Base-by-base conservation (phyloP, 495 filamentous ascomycete species). In the Neurospora sp. region DNA sequence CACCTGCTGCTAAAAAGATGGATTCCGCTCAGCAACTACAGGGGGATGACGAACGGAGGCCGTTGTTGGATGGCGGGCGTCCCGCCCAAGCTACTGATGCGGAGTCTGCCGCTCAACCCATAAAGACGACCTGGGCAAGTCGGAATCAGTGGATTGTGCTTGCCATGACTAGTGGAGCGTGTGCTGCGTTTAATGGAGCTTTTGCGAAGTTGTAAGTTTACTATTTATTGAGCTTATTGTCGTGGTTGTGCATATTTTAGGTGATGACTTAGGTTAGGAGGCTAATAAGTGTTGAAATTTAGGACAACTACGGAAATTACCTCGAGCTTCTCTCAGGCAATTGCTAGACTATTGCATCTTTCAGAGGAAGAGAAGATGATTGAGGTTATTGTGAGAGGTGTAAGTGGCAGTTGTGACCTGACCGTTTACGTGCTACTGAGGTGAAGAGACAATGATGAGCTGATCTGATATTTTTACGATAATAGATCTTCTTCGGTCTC, bases 161-260 rank as follows among this genome's bases (percentile, higher is more conserved):
- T 68, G 94, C 96, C 37, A 76, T 96, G 42, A 89, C 92, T 45
- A 96, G 92, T 80, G 96, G 96, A 42, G 89, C 91, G 9, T 98
- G 94, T 81, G 96, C 96, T 16, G 93, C 94, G 42, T 89, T 96
- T 76, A 99, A 99, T 77, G 95, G 96, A 40, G 91, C 97, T 35
- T 99, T 98, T 83, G 96, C 96, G 1, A 99, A 98, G 81, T 84
- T 99, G 93, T 96, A 86, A 77, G 88, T 84, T 14, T 9, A 45
- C 38, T 16, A 37, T 38, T 40, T 3, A 6, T 3, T 48, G 48
- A 3, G 1, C 9, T 40, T 12, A 40, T 40, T 9, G 42, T 6
- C 9, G 22, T 9, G 22, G 16, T 31, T 65, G 44, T 16, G 1
- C 20, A 18, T 12, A 45, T 31, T 53, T 20, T 68, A 61, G 37